Evolutionary conservation across 2,329 filamentous ascomycete species (phyloP), one percentile per base, ranked within the genome.

Genomic region (Pyrenochaeta sp.): DNA sequence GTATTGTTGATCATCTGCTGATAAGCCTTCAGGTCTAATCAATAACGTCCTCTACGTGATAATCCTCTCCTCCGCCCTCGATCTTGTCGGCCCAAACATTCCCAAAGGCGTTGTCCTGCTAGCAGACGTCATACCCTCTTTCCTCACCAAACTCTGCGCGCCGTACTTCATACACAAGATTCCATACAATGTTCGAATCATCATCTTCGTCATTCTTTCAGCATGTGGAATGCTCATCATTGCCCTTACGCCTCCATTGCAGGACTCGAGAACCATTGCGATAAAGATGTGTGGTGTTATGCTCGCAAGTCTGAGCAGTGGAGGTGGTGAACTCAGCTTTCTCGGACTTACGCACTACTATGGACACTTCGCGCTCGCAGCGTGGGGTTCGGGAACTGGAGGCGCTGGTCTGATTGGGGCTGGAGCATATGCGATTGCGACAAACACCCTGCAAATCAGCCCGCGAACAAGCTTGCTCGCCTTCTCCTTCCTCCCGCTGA

Each of bases 21-120:
- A 61, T 49, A 40, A 6, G 20, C 20, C 7, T 21, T 20, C 68
- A 94, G 91, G 91, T 46, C 80, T 95, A 15, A 95, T 98, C 74
- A 98, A 99, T 78, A 98, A 98, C 79, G 91, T 98, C 64, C 90
- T 97, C 78, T 98, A 97, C 77, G 94, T 98, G 50, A 91, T 98
- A 75, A 95, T 98, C 72, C 89, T 99, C 68, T 96, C 92, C 27
- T 91, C 95, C 31, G 95, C 95, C 3, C 90, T 97, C 68, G 95
- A 99, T 71, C 90, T 99, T 57, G 95, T 98, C 66, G 94, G 94
- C 31, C 89, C 91, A 29, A 75, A 82, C 60, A 83, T 97, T 1
- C 95, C 95, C 44, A 98, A 98, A 76, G 92, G 91, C 65, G 85
- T 96, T 51, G 94, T 99, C 49, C 88, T 98, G 49, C 90, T 98